Evolutionary conservation across 2,329 filamentous ascomycete species (phyloP).

Genomic region (Trichophyton benhamiae): DNA sequence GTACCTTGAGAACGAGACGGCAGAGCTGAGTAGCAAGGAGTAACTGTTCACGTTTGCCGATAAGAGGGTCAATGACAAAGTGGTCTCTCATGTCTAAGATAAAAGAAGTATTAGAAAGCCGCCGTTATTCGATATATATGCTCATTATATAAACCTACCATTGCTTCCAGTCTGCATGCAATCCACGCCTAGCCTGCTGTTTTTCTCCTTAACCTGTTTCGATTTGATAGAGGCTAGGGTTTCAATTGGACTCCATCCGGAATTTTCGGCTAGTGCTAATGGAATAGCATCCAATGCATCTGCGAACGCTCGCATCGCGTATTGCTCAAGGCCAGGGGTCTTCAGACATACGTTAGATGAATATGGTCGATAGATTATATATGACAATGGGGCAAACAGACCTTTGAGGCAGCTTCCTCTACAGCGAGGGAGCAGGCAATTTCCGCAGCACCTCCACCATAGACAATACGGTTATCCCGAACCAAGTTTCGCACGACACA

Average conservation of each 20-base stretch:
- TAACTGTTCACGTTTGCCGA: slow-evolving; percentile 95
- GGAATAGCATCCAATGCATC: slow-evolving; percentile 88
- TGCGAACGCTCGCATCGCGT: slow-evolving; percentile 95
- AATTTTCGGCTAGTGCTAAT: slow-evolving; percentile 96
- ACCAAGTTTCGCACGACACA: slow-evolving; percentile 97
- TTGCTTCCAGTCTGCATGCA: slow-evolving; percentile 95
- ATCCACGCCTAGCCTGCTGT: slow-evolving; percentile 75
- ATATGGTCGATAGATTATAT: background rate
- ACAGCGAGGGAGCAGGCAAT: slow-evolving; percentile 95
- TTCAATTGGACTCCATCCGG: slow-evolving; percentile 87
- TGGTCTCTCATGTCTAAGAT: slow-evolving; percentile 78
- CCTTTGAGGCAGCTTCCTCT: slow-evolving; percentile 81
- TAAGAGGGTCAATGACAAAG: slow-evolving; percentile 96
- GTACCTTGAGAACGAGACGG: slow-evolving; percentile 89
- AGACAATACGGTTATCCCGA: slow-evolving; percentile 90
- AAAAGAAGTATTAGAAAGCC: slow-evolving; percentile 8
- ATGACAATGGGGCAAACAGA: slow-evolving; percentile 18
- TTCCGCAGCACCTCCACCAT: slow-evolving; percentile 91
- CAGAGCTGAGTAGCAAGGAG: slow-evolving; percentile 93
- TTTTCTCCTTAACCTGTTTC: slow-evolving; percentile 80
- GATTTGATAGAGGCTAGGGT: slow-evolving; percentile 92
- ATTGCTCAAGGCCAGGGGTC: slow-evolving; percentile 95
- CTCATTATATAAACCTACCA: slow-evolving; percentile 36
- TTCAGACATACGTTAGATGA: slow-evolving; percentile 20
- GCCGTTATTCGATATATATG: background rate